Evolutionary conservation across 441 rosid species (phyloP), one percentile per base, ranked within the genome.

Genomic region (Bruguiera hainesii): DNA sequence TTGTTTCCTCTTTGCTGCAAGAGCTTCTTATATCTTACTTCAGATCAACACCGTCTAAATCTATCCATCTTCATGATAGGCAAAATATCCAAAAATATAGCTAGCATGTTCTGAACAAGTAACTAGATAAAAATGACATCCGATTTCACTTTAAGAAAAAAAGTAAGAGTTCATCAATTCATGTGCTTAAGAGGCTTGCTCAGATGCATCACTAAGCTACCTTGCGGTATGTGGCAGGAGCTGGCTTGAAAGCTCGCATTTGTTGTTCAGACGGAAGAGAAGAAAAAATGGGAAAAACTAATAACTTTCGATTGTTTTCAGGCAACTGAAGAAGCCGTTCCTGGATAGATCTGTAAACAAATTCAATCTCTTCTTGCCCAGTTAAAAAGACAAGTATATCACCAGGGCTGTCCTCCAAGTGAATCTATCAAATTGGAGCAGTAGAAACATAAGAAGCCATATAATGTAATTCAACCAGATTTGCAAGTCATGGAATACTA

Each of bases 241-340:
- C 80, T 51, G 93, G 89, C 33, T 81, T 71, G 71, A 94, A 94
- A 68, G 79, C 99, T 64, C 73, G 79, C 96, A 88, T 83, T 71
- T 94, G 98, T 77, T 91, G 87, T 67, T 94, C 98, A 30, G 97
- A 87, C 56, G 99, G 97, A 75, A 91, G 99, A 74, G 98, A 91
- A 50, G 99, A 87, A 67, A 88, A 94, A 50, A 91, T 94, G 35
- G 94, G 79, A 70, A 80, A 79, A 2, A 86, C 83, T 63, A 73
- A 55, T 72, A 94, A 70, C 72, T 89, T 89, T 65, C 75, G 77
- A 19, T 57, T 77, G 37, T 72, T 84, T 84, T 91, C 94, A 74
- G 96, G 94, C 72, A 91, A 76, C 61, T 82, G 81, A 64, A 56
- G 76, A 62, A 94, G 84, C 71, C 78, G 78, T 75, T 91, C 97